A percentile compares a stretch with the other conserved stretches of the same genome.
Evolutionary conservation across 345 rosid genomes (phyloP).

Genomic region (Erodium maritimum): DNA sequence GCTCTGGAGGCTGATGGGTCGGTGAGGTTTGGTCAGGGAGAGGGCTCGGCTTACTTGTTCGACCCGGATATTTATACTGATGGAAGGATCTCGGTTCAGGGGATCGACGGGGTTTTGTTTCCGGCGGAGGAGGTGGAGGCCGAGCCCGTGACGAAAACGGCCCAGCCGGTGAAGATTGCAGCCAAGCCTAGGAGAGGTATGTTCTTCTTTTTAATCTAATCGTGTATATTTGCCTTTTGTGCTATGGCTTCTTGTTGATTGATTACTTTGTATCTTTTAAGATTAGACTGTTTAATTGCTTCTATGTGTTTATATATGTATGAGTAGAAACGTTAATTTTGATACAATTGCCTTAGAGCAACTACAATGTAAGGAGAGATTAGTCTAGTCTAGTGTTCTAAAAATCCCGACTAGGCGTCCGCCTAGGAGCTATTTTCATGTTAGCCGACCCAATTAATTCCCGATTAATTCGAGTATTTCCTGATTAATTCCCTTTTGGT

Average conservation of each 20-base stretch:
- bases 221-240: too few relatives aligned
- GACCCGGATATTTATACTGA: conserved; percentile 51
- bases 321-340: too few relatives aligned
- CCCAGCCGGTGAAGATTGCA: conserved; percentile 13
- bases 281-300: neutral
- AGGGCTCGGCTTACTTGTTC: conserved; percentile 31
- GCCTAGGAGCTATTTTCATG: too few relatives aligned
- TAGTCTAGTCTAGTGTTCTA: too few relatives aligned
- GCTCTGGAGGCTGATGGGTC: conserved; percentile 49
- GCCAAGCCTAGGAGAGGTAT: conserved; percentile 38
- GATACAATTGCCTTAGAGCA: too few relatives aligned
- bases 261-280: neutral
- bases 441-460: too few relatives aligned
- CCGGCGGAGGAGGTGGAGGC: conserved; percentile 18
- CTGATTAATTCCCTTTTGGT: too few relatives aligned
- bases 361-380: too few relatives aligned
- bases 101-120: conserved; percentile 39
- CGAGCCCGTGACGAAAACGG: conserved; percentile 4
- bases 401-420: too few relatives aligned
- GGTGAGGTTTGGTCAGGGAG: conserved; percentile 36
- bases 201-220: neutral
- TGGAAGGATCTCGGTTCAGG: conserved; percentile 40
- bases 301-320: too few relatives aligned
- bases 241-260: neutral
- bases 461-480: too few relatives aligned